phyloP scores from a whole-genome alignment of 23 red algal species.

The Gracilaria domingensis region DNA sequence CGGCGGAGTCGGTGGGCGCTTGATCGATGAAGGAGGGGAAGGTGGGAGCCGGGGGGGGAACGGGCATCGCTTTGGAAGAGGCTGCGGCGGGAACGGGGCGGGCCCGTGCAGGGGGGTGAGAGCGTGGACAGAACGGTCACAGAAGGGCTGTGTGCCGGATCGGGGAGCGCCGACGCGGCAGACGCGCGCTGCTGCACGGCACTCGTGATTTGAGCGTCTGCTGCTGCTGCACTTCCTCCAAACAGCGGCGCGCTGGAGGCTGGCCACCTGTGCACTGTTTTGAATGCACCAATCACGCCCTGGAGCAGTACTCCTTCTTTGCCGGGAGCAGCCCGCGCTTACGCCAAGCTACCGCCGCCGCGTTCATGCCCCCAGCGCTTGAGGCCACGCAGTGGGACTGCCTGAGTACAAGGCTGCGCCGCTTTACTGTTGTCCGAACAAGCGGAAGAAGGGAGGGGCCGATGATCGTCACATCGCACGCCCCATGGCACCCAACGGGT shows the following conservation, averaged over 20 bases:
- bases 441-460: not conserved
- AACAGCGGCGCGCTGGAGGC: constrained; percentile 11
- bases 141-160: constrained; percentile 10
- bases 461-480: not conserved
- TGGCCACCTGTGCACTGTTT: constrained; percentile 26
- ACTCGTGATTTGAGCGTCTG: constrained; percentile 16
- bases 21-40: constrained; percentile 71
- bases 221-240: not conserved
- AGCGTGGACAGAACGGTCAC: constrained; percentile 31
- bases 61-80: constrained; percentile 39
- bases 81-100: not conserved
- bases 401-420: not conserved
- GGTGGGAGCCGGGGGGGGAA: constrained; percentile 59
- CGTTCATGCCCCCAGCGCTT: not conserved
- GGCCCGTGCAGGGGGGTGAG: not conserved
- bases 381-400: not conserved
- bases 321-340: not conserved
- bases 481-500: too few species aligned
- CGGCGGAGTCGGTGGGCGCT: constrained; percentile 23
- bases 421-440: not conserved
- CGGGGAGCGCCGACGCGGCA: not conserved
- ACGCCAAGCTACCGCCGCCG: not conserved
- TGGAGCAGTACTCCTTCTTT: not conserved
- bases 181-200: not conserved
- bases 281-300: not conserved